These are phyloP conservation scores for Anacardium occidentale DNA, from an alignment of 345 rosid species.

Conservation along the genomic window DNA sequence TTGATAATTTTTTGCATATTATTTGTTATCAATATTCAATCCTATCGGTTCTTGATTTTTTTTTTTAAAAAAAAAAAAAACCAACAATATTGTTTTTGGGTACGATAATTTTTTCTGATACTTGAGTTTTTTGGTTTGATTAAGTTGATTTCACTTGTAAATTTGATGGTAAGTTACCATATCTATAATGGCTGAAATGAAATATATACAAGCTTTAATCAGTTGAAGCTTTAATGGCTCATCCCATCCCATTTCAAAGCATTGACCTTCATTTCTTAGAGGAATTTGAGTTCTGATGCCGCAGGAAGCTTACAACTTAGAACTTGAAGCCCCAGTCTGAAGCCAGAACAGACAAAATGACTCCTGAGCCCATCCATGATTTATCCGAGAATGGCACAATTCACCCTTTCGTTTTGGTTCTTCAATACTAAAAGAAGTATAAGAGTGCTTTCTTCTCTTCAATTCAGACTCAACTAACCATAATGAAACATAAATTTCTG, in stretches of 20 bases:
- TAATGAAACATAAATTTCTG: constrained; percentile 57
- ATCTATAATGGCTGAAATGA: too few species aligned
- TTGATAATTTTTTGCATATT: too few species aligned
- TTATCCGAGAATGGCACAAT: neutral
- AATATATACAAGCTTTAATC: too few species aligned
- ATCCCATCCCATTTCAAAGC: neutral
- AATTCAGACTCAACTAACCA: constrained; percentile 70
- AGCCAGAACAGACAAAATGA: neutral
- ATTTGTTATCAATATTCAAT: too few species aligned
- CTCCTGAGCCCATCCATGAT: neutral
- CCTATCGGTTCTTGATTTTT: too few species aligned
- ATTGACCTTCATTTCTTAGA: neutral
- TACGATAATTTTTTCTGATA: too few species aligned
- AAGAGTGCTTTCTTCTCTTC: constrained; percentile 62
- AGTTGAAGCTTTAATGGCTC: too few species aligned
- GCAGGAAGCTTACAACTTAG: neutral
- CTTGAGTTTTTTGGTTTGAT: too few species aligned
- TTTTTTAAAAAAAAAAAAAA: too few species aligned
- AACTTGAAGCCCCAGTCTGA: constrained; percentile 3
- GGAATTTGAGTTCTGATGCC: neutral
- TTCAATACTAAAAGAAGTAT: constrained; percentile 26
- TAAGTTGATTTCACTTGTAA: too few species aligned
- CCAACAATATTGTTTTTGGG: too few species aligned
- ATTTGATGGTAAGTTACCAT: too few species aligned
- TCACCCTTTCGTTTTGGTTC: constrained; percentile 27